Evolutionary conservation across 202 grass and related monocot genomes (phyloP).

Genomic region (Dendrocalamus latiflorus): DNA sequence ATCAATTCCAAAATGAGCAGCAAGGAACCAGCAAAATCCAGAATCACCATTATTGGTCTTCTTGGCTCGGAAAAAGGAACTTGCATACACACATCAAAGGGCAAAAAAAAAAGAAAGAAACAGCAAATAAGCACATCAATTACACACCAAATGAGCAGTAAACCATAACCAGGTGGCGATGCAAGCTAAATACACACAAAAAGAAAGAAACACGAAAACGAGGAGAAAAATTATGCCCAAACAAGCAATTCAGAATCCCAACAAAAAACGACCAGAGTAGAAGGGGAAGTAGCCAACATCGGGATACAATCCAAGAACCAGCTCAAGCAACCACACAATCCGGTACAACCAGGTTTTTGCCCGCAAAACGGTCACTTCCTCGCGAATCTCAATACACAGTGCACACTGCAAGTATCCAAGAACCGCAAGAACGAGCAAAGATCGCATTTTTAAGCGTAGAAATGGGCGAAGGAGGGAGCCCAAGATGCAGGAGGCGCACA

Average conservation of each 20-base stretch:
- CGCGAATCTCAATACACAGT: constrained; percentile 21
- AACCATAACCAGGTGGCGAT: not conserved
- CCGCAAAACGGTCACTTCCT: not conserved
- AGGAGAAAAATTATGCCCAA: not conserved
- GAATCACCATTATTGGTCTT: no score
- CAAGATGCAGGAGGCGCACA: not conserved
- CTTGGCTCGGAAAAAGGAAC: no score
- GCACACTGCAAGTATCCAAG: constrained; percentile 10
- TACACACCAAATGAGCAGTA: not conserved
- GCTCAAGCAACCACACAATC: not conserved
- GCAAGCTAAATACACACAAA: no score
- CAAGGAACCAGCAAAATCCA: not conserved
- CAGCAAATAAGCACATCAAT: not conserved
- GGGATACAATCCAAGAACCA: constrained; percentile 1
- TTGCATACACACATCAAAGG: not conserved
- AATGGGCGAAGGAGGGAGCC: not conserved
- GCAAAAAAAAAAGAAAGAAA: constrained; percentile 7
- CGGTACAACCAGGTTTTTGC: not conserved
- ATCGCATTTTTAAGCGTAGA: not conserved
- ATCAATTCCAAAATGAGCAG: not conserved
- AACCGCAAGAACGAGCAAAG: constrained; percentile 15
- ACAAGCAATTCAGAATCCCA: not conserved
- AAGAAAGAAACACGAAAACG: not conserved
- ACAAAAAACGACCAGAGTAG: no score
- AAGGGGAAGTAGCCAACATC: no score